phyloP scores from a whole-genome alignment of 176 grass and related monocot genomes.

The Phyllostachys edulis region DNA sequence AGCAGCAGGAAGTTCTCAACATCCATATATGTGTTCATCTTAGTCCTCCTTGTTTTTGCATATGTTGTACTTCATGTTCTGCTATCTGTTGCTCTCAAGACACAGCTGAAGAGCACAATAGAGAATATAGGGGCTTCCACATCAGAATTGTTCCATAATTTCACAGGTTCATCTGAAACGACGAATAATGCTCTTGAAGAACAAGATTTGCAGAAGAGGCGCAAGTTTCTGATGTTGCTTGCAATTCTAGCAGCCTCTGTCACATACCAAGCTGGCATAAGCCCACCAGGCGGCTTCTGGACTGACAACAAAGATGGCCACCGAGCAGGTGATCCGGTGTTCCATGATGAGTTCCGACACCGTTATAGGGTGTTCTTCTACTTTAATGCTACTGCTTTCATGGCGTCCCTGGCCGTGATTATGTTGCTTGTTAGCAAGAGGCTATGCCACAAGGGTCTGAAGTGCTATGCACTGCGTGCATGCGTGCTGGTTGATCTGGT shows the following conservation, averaged over 20 bases:
- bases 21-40: conserved; percentile 38
- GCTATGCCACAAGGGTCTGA: conserved; percentile 29
- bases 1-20: conserved; percentile 38
- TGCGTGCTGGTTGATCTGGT: conserved; percentile 38
- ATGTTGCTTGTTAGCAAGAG: conserved; percentile 52
- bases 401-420: conserved; percentile 55
- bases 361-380: conserved; percentile 53
- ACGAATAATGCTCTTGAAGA: background rate
- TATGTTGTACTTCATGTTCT: conserved; percentile 43
- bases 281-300: conserved; percentile 61
- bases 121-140: background rate
- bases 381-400: conserved; percentile 52
- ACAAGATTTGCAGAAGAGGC: conserved; percentile 13
- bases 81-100: conserved; percentile 18
- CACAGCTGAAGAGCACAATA: background rate
- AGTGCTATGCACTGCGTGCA: conserved; percentile 27
- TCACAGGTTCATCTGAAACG: background rate
- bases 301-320: conserved; percentile 22
- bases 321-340: conserved; percentile 30
- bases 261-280: conserved; percentile 57
- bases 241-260: conserved; percentile 53
- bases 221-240: conserved; percentile 52
- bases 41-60: conserved; percentile 37
- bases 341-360: conserved; percentile 40
- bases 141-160: background rate